These are phyloP conservation scores for Parastagonospora avenae DNA, from an alignment of 2,329 filamentous ascomycete species.

Conservation along the genomic window DNA sequence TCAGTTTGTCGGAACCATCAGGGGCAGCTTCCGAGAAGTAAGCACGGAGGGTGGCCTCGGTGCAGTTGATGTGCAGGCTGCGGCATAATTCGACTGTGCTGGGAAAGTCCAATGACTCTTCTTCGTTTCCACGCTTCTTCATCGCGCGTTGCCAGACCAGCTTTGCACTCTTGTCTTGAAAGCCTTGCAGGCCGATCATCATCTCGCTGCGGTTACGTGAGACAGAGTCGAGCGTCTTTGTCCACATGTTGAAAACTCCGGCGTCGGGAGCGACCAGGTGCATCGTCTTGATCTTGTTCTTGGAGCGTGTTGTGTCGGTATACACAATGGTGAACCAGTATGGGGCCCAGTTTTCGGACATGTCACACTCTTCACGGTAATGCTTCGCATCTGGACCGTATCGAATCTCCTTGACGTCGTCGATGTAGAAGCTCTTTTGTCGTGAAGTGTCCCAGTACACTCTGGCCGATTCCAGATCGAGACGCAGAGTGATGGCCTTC, in stretches of 20 bases:
- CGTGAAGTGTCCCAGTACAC: constrained; percentile 84
- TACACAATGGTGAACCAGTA: constrained; percentile 93
- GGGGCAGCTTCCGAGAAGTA: constrained; percentile 77
- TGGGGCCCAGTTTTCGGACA: constrained; percentile 69
- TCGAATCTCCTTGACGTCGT: constrained; percentile 91
- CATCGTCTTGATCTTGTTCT: constrained; percentile 76
- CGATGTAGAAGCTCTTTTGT: constrained; percentile 88
- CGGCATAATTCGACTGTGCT: constrained; percentile 85
- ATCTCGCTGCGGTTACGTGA: constrained; percentile 85
- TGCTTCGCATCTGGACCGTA: constrained; percentile 83
- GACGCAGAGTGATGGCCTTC: constrained; percentile 73
- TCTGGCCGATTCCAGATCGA: constrained; percentile 83
- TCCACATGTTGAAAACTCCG: constrained; percentile 78
- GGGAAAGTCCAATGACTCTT: constrained; percentile 75
- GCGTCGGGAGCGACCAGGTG: constrained; percentile 82
- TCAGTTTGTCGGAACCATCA: constrained; percentile 68
- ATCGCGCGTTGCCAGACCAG: constrained; percentile 89
- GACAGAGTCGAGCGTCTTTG: constrained; percentile 79
- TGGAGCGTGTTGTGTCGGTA: constrained; percentile 75
- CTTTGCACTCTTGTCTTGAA: constrained; percentile 75
- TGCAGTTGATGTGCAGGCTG: constrained; percentile 89
- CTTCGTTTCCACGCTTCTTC: constrained; percentile 65
- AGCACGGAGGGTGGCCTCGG: constrained; percentile 71
- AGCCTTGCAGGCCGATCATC: constrained; percentile 84
- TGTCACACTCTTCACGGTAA: constrained; percentile 81